Conservation (phyloP, 2,329 filamentous ascomycete species). For the Colletotrichum horii region DNA sequence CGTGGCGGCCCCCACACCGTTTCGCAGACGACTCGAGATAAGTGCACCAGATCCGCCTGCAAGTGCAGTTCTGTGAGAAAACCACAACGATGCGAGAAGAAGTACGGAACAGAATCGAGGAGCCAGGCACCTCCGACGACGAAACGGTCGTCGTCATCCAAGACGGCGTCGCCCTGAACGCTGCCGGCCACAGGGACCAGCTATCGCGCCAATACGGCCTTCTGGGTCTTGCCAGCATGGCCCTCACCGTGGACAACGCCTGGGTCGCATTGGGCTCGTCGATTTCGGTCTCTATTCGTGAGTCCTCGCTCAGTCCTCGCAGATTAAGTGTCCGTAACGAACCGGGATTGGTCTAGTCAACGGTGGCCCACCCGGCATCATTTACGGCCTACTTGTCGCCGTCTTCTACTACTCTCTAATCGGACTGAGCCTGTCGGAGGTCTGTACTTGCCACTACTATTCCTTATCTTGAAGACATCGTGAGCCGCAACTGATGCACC, state of each 20-base stretch:
- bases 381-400: slow-evolving; percentile 47
- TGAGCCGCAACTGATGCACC: slow-evolving; percentile 3
- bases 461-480: neutral
- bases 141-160: slow-evolving; percentile 38
- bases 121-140: slow-evolving; percentile 24
- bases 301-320: slow-evolving; percentile 19
- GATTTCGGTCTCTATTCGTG: slow-evolving; percentile 57
- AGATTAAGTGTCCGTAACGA: neutral
- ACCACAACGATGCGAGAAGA: neutral
- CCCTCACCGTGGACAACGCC: slow-evolving; percentile 67
- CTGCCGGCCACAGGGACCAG: slow-evolving; percentile 68
- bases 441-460: slow-evolving; percentile 13
- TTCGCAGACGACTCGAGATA: neutral
- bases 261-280: slow-evolving; percentile 70
- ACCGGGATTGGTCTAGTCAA: slow-evolving; percentile 35
- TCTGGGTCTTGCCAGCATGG: slow-evolving; percentile 62
- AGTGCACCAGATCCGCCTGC: neutral
- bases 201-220: slow-evolving; percentile 67
- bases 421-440: slow-evolving; percentile 45
- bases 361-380: slow-evolving; percentile 45
- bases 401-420: slow-evolving; percentile 49
- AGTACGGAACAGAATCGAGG: neutral
- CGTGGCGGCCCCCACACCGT: neutral
- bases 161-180: slow-evolving; percentile 58
- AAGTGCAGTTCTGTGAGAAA: neutral